Evolutionary conservation across 2,329 filamentous ascomycete genomes (phyloP).

Genomic region (Clonostachys sp.): DNA sequence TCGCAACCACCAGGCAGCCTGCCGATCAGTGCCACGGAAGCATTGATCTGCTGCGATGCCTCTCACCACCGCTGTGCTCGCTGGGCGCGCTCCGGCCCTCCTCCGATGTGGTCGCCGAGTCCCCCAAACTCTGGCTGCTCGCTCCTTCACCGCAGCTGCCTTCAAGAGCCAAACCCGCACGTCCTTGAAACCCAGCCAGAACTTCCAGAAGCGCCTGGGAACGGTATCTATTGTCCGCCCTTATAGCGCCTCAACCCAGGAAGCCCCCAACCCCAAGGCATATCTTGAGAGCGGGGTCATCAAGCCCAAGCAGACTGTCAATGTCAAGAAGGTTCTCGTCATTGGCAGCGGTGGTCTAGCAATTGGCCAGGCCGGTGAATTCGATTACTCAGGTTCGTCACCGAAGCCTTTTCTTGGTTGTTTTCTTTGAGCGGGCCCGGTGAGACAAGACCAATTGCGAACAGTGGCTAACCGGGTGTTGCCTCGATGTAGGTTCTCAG

Average conservation of each 20-base stretch:
- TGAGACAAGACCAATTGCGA: slow-evolving; percentile 2
- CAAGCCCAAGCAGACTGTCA: slow-evolving; percentile 71
- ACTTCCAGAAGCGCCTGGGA: slow-evolving; percentile 36
- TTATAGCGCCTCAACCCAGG: slow-evolving; percentile 45
- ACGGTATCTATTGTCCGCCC: slow-evolving; percentile 36
- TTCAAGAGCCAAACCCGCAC: slow-evolving; percentile 14
- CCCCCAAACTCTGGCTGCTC: slow-evolving; percentile 35
- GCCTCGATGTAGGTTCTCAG: slow-evolving; percentile 67
- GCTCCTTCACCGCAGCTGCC: slow-evolving; percentile 34
- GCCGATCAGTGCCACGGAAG: slow-evolving; percentile 25
- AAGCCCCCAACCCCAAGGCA: slow-evolving; percentile 76
- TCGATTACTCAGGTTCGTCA: slow-evolving; percentile 90
- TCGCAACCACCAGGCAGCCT: slow-evolving; percentile 21
- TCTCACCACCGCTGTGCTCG: slow-evolving; percentile 26
- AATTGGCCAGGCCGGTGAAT: slow-evolving; percentile 97
- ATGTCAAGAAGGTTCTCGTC: slow-evolving; percentile 95
- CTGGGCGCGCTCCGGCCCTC: slow-evolving; percentile 52
- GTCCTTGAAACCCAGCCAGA: slow-evolving; percentile 17
- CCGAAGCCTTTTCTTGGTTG: not conserved
- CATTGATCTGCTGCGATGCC: slow-evolving; percentile 25
- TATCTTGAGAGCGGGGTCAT: slow-evolving; percentile 87
- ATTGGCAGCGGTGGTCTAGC: slow-evolving; percentile 93
- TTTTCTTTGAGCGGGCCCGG: not conserved
- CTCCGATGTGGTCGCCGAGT: slow-evolving; percentile 50
- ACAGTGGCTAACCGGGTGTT: slow-evolving; percentile 1